These are phyloP conservation scores for Gymnopilus dilepis DNA, from an alignment of 768 basidiomycete genomes.

Conservation along the genomic window DNA sequence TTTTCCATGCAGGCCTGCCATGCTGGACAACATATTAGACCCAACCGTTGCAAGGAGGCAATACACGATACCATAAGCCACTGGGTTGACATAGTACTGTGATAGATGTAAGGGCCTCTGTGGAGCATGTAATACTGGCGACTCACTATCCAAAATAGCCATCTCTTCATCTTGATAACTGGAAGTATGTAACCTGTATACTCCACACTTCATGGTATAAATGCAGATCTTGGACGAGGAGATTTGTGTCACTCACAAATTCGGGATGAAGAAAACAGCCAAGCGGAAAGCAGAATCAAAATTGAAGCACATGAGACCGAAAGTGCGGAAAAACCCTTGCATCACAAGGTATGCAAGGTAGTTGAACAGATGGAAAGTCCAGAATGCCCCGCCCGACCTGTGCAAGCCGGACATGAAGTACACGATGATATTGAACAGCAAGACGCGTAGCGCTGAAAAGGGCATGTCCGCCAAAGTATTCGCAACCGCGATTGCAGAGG, in stretches of 20 bases:
- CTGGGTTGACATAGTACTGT: conserved; percentile 80
- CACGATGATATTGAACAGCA: conserved; percentile 67
- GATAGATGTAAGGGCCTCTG: background rate
- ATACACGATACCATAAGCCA: conserved; percentile 60
- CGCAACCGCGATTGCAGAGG: conserved; percentile 66
- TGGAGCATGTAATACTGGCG: background rate
- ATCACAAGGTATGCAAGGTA: conserved; percentile 71
- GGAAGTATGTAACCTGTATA: conserved; percentile 78
- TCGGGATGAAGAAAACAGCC: conserved; percentile 74
- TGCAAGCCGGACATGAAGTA: conserved; percentile 71
- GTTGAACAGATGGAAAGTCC: conserved; percentile 67
- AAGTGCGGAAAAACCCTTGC: conserved; percentile 85
- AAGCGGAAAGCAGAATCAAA: conserved; percentile 54
- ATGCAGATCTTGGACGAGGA: background rate
- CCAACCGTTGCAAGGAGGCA: background rate
- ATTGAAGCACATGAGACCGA: conserved; percentile 57
- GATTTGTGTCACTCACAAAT: conserved; percentile 50
- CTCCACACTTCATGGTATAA: conserved; percentile 44
- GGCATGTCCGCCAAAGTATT: conserved; percentile 74
- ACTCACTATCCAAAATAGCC: conserved; percentile 86
- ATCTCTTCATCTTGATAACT: conserved; percentile 72
- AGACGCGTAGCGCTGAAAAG: conserved; percentile 62
- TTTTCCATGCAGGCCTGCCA: conserved; percentile 86
- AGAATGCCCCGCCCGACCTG: conserved; percentile 48
- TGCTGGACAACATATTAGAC: conserved; percentile 38